These are phyloP conservation scores for Neofusicoccum sp. DNA, from an alignment of 2,329 filamentous ascomycete species.

Conservation along the genomic window DNA sequence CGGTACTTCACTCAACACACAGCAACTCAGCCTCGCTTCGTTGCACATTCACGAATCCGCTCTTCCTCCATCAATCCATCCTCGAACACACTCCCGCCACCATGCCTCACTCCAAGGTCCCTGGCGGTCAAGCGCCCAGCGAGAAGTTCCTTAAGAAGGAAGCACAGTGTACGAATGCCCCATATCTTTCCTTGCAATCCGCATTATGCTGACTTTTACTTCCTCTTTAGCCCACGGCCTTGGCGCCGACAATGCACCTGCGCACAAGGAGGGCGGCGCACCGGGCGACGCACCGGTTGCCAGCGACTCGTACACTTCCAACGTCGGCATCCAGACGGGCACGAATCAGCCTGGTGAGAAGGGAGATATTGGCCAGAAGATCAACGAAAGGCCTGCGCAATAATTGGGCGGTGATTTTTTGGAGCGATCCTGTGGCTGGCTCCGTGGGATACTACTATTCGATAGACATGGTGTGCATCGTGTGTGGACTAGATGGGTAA, in stretches of 20 bases:
- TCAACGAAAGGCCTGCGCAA: background rate
- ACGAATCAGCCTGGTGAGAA: conserved; percentile 1
- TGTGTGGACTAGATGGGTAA: no score
- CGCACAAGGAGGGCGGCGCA: background rate
- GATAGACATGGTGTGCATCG: no score
- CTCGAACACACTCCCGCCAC: background rate
- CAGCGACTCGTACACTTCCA: background rate
- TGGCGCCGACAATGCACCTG: background rate
- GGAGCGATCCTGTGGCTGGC: no score
- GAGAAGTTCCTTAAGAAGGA: conserved; percentile 11
- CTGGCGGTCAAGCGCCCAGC: background rate
- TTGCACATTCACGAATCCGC: no score
- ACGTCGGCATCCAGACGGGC: background rate
- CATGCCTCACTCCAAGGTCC: conserved; percentile 12
- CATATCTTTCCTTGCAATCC: background rate
- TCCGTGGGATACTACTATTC: no score
- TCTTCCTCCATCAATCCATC: no score
- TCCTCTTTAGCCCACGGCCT: background rate
- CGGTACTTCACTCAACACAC: no score
- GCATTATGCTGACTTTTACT: background rate
- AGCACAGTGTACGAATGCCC: background rate
- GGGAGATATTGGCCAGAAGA: background rate
- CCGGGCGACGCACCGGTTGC: background rate
- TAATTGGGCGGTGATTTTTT: background rate
- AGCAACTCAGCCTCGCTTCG: background rate